Conservation (phyloP, 768 basidiomycete species). For the Cystofilobasidium ferigula region DNA sequence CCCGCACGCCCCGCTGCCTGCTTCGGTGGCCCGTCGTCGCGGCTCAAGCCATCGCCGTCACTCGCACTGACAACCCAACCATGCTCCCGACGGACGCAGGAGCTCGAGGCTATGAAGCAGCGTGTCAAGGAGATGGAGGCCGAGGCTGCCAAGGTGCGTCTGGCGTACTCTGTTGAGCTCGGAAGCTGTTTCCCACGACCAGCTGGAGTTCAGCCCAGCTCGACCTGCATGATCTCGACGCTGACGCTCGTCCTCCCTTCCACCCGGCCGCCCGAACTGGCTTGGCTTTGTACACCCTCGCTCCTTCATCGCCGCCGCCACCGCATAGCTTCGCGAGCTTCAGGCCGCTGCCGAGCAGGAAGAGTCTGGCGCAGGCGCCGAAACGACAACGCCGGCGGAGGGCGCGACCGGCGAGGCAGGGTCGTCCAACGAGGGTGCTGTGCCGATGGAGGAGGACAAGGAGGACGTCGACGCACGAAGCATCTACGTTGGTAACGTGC, state of each 20-base stretch:
- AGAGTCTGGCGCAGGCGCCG: conserved; percentile 17
- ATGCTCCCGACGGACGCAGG: conserved; percentile 26
- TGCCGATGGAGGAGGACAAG: conserved; percentile 71
- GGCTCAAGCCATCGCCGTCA: background rate
- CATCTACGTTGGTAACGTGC: conserved; percentile 89
- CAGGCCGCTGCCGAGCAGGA: conserved; percentile 30
- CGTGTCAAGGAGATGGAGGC: conserved; percentile 38
- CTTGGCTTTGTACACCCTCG: background rate
- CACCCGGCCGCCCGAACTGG: background rate
- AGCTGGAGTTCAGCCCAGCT: too few relatives aligned
- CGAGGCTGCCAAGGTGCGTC: conserved; percentile 34
- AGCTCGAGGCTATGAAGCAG: conserved; percentile 37
- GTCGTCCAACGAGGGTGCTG: conserved; percentile 39
- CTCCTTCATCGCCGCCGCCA: background rate
- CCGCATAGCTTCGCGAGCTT: conserved; percentile 21
- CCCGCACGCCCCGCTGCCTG: background rate
- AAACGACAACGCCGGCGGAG: conserved; percentile 43
- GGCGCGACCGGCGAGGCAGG: too few relatives aligned
- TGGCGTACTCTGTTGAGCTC: background rate
- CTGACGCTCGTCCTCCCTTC: too few relatives aligned
- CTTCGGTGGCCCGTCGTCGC: background rate
- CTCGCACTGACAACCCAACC: background rate
- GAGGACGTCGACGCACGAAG: conserved; percentile 70
- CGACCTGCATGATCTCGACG: too few relatives aligned
- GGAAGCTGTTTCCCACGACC: too few relatives aligned